Base-by-base conservation (phyloP, 331 rosid species). In the Saraca asoca region DNA sequence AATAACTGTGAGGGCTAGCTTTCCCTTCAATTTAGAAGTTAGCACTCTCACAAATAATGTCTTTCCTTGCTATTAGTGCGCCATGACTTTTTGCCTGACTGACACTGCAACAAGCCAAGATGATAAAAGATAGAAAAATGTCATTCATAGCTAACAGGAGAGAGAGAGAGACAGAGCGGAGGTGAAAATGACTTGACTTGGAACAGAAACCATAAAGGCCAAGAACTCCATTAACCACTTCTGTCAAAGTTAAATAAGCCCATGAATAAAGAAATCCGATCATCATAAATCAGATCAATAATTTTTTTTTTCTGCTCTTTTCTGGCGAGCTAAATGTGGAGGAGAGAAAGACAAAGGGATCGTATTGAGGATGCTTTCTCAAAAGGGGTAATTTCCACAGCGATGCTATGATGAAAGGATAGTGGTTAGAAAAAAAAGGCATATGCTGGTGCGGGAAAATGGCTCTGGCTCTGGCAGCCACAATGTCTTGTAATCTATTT, bases 181-280 rank as follows among this genome's bases (percentile, higher is more conserved):
- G 9, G 12, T 55, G 86, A 92, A 80, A 93, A 83, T 9, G 98
- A 93, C 98, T 1, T 79, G 95, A 93, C 97, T 24, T 71, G 72
- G 91, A 84, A 78, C 88, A 76, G 73, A 85, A 81, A 82, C 87
- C 95, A 85, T 82, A 91, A 88, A 85, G 80, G 51, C 76, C 62
- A 74, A 54, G 72, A 53, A 69, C 64, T 66, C 72, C 85, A 80
- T 80, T 74, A 74, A 81, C 72, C 82, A 69, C 69, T 71, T 68
- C 74, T 57, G 71, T 52, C 58, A 31, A 73, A 66, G 66, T 66
- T 50, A 66, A 12, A 38, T 65, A 33, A 51, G 20, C 17, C 41
- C 33, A 78, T 43, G 69, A 78, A 44, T 54, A 72, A 80, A 75
- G 76, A 54, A 59, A 73, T 55, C 45, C 54, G 34, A 60, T 67